Evolutionary conservation across 495 filamentous ascomycete genomes (phyloP), one percentile per base, ranked within the genome.

Genomic region (Trichoderma parareesei): DNA sequence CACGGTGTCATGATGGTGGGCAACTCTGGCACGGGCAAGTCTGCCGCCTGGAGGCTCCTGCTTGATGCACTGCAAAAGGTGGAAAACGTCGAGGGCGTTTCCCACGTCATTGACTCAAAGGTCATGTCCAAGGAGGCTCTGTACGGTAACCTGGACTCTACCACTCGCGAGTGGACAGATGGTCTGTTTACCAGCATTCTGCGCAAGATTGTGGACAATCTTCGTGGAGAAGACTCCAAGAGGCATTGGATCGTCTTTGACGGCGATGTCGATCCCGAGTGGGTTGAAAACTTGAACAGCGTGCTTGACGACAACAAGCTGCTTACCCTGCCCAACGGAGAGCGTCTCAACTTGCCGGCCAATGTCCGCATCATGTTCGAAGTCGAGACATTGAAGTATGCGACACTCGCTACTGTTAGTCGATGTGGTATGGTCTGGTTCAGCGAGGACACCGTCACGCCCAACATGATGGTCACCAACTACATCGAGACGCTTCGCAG

Each of bases 1-100:
- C 94, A 99, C 69, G 94, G 94, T 85, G 95, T 99, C 18, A 99
- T 99, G 95, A 97, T 98, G 94, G 94, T 99, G 6, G 94, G 94
- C 53, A 89, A 88, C 70, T 97, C 94, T 5, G 94, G 94, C 11
- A 87, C 93, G 42, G 94, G 94, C 67, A 99, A 99, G 77, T 97
- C 94, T 63, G 85, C 88, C 5, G 88, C 93, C 20, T 99, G 95
- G 94, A 91, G 90, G 71, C 87, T 95, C 18, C 82, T 99, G n/a
- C 83, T 99, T 11, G 89, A 93, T 71, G 95, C 94, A 10, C 79
- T 99, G 67, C 93, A 97, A 71, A 85, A 88, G 61, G 87, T 94
- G 38, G 93, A 99, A 74, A 87, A 87, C 20, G 82, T 94, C 38
- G 94, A 99, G 77, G 93, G 95, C 43, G 91, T 98, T 41, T 95